phyloP scores from a whole-genome alignment of 495 filamentous ascomycete genomes.

The Astrothelium macrocarpum region DNA sequence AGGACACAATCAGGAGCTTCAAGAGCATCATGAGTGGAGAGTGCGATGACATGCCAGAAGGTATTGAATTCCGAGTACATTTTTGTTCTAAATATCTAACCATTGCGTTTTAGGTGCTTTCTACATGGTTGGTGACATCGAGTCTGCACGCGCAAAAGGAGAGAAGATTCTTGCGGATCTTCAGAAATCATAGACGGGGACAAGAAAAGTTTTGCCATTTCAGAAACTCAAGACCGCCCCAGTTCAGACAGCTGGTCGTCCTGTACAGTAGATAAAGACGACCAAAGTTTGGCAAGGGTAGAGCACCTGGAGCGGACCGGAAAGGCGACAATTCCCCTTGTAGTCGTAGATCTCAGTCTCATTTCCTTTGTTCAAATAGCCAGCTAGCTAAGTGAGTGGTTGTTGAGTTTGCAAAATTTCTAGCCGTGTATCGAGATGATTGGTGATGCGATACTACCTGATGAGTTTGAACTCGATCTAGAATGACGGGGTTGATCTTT shows the following conservation, averaged over 20 bases:
- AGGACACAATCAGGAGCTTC: slow-evolving; percentile 96
- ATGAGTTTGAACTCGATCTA: neutral
- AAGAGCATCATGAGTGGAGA: slow-evolving; percentile 95
- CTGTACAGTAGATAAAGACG: neutral
- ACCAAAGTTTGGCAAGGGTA: no score
- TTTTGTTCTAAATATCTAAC: slow-evolving; percentile 12
- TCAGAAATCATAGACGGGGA: slow-evolving; percentile 44
- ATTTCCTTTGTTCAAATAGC: neutral
- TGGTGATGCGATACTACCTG: neutral
- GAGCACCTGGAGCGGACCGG: neutral
- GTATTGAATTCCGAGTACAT: slow-evolving; percentile 32
- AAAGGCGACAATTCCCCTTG: neutral
- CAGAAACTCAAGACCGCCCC: neutral
- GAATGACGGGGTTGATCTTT: neutral
- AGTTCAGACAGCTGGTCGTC: neutral
- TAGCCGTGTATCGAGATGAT: neutral
- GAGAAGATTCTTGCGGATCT: slow-evolving; percentile 99
- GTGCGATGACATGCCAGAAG: slow-evolving; percentile 90
- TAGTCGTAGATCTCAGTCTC: slow-evolving; percentile 5
- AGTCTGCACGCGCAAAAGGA: slow-evolving; percentile 88
- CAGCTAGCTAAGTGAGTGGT: neutral
- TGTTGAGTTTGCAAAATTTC: neutral
- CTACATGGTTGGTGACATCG: slow-evolving; percentile 97
- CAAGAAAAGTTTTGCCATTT: neutral
- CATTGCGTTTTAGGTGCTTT: slow-evolving; percentile 51